Evolutionary conservation across 768 basidiomycete species (phyloP).

Genomic region (Boletales sp.): DNA sequence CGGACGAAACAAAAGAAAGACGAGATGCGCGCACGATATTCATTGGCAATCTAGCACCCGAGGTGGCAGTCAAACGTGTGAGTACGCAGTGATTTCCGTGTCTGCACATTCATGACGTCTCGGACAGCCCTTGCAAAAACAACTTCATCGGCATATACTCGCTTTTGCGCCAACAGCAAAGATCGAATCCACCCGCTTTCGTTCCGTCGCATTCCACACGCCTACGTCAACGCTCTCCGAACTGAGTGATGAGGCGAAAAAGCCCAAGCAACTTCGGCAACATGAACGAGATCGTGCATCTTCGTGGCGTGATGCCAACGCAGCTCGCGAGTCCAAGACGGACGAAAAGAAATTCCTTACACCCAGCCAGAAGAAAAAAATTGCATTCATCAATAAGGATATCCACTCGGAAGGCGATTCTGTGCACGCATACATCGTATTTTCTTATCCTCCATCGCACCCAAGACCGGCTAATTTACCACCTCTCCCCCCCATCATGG

Average conservation of each 20-base stretch:
- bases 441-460: constrained; percentile 61
- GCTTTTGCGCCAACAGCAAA: constrained; percentile 68
- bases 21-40: constrained; percentile 86
- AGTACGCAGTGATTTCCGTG: constrained; percentile 18
- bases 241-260: constrained; percentile 29
- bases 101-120: not conserved
- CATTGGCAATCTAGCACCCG: constrained; percentile 81
- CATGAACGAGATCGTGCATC: constrained; percentile 60
- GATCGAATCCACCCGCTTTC: constrained; percentile 91
- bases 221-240: constrained; percentile 66
- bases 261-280: constrained; percentile 33
- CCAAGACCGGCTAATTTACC: constrained; percentile 49
- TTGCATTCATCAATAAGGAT: constrained; percentile 92
- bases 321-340: constrained; percentile 40
- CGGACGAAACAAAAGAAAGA: constrained; percentile 68
- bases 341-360: constrained; percentile 70
- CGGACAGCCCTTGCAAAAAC: constrained; percentile 66
- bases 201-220: constrained; percentile 85
- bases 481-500: constrained; percentile 45
- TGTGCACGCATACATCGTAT: constrained; percentile 88
- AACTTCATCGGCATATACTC: constrained; percentile 74
- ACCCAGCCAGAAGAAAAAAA: constrained; percentile 83
- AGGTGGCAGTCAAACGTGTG: constrained; percentile 76
- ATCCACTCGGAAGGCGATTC: constrained; percentile 75
- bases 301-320: constrained; percentile 50